Percentiles rank a stretch among this genome's conserved stretches.
phyloP scores from a whole-genome alignment of 768 basidiomycete genomes.

The Multifurca ochricompacta region DNA sequence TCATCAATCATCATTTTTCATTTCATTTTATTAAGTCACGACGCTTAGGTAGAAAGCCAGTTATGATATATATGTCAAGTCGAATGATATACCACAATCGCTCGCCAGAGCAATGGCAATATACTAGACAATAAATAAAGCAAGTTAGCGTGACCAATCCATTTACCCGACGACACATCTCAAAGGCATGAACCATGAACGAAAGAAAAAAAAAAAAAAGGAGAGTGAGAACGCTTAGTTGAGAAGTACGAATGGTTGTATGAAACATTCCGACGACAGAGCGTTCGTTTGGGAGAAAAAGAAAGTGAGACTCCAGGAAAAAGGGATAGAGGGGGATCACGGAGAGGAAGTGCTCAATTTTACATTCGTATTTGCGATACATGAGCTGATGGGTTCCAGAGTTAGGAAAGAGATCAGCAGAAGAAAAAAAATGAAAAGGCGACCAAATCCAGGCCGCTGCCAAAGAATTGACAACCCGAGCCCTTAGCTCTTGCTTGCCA shows the following conservation, averaged over 20 bases:
- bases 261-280: too few relatives aligned
- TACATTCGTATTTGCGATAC: constrained; percentile 12
- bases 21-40: too few relatives aligned
- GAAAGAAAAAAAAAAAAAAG: too few relatives aligned
- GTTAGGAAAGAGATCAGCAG: background rate
- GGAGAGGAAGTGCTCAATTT: background rate
- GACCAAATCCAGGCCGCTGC: background rate
- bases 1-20: background rate
- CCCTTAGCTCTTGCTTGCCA: constrained; percentile 2
- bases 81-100: background rate
- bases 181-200: background rate
- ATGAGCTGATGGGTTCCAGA: background rate
- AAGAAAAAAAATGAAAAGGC: background rate
- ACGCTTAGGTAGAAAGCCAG: too few relatives aligned
- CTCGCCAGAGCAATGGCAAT: constrained; percentile 2
- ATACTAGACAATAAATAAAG: constrained; percentile 4
- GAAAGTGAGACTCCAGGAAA: too few relatives aligned
- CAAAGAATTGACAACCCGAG: background rate
- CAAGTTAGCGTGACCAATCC: background rate
- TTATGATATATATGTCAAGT: background rate
- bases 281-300: background rate
- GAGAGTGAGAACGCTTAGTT: background rate
- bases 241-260: too few relatives aligned
- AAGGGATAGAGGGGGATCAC: background rate
- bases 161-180: background rate